Conservation (phyloP, 805 yeast genomes). For the Ogataea ramenticola region DNA sequence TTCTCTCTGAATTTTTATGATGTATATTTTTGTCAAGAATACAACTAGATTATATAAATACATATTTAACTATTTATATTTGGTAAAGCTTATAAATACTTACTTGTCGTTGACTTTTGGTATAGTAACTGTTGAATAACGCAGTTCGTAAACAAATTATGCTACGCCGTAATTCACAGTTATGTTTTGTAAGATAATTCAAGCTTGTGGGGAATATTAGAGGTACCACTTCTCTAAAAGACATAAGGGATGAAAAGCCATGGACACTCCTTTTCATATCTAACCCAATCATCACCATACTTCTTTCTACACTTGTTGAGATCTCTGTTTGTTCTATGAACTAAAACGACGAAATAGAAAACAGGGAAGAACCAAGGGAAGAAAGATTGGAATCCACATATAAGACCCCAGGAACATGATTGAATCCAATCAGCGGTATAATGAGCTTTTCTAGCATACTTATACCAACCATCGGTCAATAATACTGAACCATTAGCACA, state of each 20-base stretch:
- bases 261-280: constrained; percentile 81
- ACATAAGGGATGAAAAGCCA: constrained; percentile 87
- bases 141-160: no score
- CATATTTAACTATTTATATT: no score
- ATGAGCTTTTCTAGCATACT: constrained; percentile 87
- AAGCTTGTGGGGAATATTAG: no score
- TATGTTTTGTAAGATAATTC: no score
- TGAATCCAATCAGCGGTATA: constrained; percentile 93
- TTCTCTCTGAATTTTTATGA: not conserved
- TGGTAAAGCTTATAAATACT: no score
- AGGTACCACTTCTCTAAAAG: no score
- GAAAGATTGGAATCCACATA: constrained; percentile 81
- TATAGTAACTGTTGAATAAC: no score
- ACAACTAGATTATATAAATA: no score
- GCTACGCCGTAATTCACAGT: no score
- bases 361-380: constrained; percentile 95
- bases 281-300: constrained; percentile 93
- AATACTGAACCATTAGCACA: constrained; percentile 81
- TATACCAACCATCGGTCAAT: constrained; percentile 92
- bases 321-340: constrained; percentile 88
- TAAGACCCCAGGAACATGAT: constrained; percentile 84
- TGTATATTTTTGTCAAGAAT: not conserved
- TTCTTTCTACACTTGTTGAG: constrained; percentile 74
- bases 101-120: no score
- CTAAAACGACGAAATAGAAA: constrained; percentile 79